A percentile compares a stretch with the other conserved stretches of the same genome.
phyloP scores from a whole-genome alignment of 192 early-diverging fungal species.

The Gaertneriomyces semiglobifer region DNA sequence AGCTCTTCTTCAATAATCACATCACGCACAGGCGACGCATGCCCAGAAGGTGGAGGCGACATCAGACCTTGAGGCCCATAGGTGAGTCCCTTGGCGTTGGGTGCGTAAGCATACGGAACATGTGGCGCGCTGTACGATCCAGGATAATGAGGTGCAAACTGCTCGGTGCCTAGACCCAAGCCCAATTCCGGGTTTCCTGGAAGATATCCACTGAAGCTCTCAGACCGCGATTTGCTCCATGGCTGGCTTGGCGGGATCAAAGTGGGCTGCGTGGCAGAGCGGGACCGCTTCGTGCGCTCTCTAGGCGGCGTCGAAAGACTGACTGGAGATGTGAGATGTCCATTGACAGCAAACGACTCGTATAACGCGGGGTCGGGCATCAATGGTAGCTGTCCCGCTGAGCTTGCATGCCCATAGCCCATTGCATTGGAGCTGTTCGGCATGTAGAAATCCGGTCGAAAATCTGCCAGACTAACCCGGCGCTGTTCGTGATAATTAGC shows the following conservation, averaged over 20 bases:
- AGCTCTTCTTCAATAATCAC: constrained; percentile 21
- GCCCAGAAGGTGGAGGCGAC: constrained; percentile 26
- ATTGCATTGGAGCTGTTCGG: neutral
- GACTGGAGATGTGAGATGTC: neutral
- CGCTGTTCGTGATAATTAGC: constrained; percentile 3
- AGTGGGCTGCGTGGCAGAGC: constrained; percentile 27
- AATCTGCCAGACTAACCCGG: neutral
- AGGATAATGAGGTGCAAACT: neutral
- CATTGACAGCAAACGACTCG: neutral
- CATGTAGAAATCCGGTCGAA: neutral
- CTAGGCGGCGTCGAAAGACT: constrained; percentile 18
- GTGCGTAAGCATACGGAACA: neutral
- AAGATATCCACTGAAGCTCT: constrained; percentile 28
- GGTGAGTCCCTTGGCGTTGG: neutral
- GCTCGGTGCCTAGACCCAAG: neutral
- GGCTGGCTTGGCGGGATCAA: constrained; percentile 9
- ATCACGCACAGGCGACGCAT: constrained; percentile 26
- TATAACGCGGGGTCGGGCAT: neutral
- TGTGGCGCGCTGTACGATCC: neutral
- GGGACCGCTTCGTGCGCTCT: constrained; percentile 26
- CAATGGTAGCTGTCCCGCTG: neutral
- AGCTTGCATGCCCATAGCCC: neutral
- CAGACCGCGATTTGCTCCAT: constrained; percentile 16
- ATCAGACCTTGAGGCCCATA: constrained; percentile 17
- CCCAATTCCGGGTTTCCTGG: constrained; percentile 13